Conservation (phyloP, 192 early-diverging fungal species). For the Gigaspora rosea region DNA sequence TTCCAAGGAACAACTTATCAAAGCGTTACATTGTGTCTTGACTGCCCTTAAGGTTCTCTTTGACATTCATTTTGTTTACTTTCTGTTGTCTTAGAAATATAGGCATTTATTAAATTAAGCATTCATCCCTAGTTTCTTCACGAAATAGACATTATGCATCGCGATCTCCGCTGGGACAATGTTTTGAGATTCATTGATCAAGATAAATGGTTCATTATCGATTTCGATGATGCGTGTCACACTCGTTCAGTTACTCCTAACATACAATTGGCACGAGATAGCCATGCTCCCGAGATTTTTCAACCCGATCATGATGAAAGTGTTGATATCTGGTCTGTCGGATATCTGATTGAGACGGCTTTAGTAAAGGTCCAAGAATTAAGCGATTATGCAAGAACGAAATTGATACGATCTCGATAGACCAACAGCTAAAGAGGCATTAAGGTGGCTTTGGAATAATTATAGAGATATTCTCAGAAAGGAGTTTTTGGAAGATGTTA, state of each 20-base stretch:
- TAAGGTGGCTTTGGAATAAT: slow-evolving; percentile 16
- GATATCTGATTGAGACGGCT: not conserved
- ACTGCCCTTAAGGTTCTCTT: slow-evolving; percentile 6
- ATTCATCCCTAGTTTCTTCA: slow-evolving; percentile 2
- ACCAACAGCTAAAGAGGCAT: slow-evolving; percentile 25
- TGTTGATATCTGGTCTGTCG: slow-evolving; percentile 31
- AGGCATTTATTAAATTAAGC: slow-evolving; percentile 8
- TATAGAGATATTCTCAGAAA: not conserved
- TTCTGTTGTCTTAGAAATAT: not conserved
- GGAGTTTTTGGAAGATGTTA: not conserved
- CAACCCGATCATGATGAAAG: not conserved
- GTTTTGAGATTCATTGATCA: slow-evolving; percentile 23
- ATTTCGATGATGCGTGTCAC: slow-evolving; percentile 25
- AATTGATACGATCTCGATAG: slow-evolving; percentile 9
- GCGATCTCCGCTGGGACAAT: slow-evolving; percentile 18
- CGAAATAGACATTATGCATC: slow-evolving; percentile 12
- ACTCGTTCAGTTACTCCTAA: slow-evolving; percentile 13
- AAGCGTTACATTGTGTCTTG: slow-evolving; percentile 23
- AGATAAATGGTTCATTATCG: slow-evolving; percentile 23
- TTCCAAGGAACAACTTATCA: slow-evolving; percentile 26
- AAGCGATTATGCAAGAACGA: not conserved
- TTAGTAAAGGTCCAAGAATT: slow-evolving; percentile 1
- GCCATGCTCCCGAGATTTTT: slow-evolving; percentile 25
- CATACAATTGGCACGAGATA: not conserved
- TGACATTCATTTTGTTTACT: not conserved